Base-by-base conservation (phyloP, 1,284 basidiomycete genomes). In the Heterobasidion parviporum region DNA sequence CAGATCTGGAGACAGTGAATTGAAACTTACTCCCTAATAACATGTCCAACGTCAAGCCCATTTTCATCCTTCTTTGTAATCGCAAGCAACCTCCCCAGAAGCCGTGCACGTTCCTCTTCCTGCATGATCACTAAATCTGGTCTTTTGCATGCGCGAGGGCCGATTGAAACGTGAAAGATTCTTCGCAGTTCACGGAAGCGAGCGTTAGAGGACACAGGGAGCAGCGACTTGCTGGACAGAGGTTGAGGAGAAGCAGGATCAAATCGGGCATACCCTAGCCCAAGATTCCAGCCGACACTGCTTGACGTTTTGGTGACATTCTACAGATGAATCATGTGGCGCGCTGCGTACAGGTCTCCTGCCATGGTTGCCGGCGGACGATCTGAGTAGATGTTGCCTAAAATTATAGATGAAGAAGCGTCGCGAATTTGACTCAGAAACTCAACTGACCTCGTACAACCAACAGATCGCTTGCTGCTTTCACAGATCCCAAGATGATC, bases 261-360 rank as follows among this genome's bases (percentile, higher is more conserved):
- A 41, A 58, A 61, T 45, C 53, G 62, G 1, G 70, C 63, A 56
- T 75, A 75, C 8, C 74, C 74, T 3, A 76, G 61, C 0, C 73
- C 74, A 26, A 68, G 70, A 47, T 71, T 64, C 74, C 74, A 76
- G 8, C 74, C 74, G 8, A 74, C 71, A 0, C 73, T 74, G 57
- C 15, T 16, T 41, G n/a, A 33, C 32, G 10, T 32, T 6, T 56
- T 16, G 52, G 32, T 38, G 26, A 20, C 33, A 33, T 33, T 38
- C 9, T 50, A 41, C 32, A 16, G 20, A 47, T n/a, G 44, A 16
- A 26, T 32, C 35, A 20, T 26, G 10, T 32, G 47, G 33, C 15
- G 36, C 16, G 34, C 46, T 18, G 41, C 73, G 54, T 36, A 76
- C 75, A 77, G 64, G 59, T 76, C 72, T 5, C 74, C 73, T 3